Conservation (phyloP, 768 basidiomycete species). For the Russula emetica region DNA sequence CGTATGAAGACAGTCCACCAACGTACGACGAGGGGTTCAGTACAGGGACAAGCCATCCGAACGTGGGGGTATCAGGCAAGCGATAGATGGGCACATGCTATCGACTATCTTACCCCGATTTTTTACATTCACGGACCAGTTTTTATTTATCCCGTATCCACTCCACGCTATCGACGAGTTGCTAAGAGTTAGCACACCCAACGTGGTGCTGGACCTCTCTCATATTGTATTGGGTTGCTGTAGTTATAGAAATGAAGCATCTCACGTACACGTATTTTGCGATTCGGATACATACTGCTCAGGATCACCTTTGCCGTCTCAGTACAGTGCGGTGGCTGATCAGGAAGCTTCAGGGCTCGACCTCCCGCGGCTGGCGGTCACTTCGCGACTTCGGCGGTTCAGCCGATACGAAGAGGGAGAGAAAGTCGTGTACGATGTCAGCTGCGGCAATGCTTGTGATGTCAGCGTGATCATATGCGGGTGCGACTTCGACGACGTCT, state of each 20-base stretch:
- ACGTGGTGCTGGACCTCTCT: background rate
- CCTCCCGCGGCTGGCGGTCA: constrained; percentile 27
- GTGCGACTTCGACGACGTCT: constrained; percentile 71
- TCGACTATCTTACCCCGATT: background rate
- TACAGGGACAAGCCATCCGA: background rate
- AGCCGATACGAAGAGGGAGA: constrained; percentile 53
- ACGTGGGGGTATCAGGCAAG: constrained; percentile 6
- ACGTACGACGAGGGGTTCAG: constrained; percentile 53
- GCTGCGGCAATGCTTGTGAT: constrained; percentile 67
- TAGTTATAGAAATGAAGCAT: constrained; percentile 3
- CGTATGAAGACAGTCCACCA: constrained; percentile 57
- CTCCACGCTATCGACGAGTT: constrained; percentile 9
- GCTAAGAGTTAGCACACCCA: background rate
- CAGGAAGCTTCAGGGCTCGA: constrained; percentile 32
- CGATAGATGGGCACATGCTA: constrained; percentile 7
- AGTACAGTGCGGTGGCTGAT: background rate
- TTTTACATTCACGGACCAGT: constrained; percentile 2
- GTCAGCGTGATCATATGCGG: constrained; percentile 70
- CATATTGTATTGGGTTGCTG: background rate
- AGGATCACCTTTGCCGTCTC: background rate
- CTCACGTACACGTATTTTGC: background rate
- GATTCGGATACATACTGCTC: background rate
- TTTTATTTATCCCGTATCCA: constrained; percentile 6
- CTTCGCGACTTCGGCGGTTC: constrained; percentile 37
- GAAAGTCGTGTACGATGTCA: constrained; percentile 63